Evolutionary conservation across 163 green algal species (phyloP).

Genomic region (Prototheca stagnorum): DNA sequence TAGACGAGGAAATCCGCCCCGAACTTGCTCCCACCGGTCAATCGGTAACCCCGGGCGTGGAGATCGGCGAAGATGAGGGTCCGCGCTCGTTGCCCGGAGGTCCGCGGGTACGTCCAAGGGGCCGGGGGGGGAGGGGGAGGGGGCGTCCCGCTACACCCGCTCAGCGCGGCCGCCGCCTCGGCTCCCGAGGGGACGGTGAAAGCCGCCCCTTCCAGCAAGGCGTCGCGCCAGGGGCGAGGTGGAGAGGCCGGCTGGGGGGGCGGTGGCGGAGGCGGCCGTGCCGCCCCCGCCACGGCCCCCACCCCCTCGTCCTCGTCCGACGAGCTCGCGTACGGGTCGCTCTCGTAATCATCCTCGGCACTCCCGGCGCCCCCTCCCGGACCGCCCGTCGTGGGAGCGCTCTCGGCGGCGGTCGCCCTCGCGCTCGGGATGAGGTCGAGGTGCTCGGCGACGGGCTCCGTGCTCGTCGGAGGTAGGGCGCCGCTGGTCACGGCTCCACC

Average conservation of each 20-base stretch:
- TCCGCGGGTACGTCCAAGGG: constrained; percentile 9
- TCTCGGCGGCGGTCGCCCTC: not conserved
- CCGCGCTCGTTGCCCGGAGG: not conserved
- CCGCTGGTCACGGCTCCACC: too few species aligned
- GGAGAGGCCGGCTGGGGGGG: constrained; percentile 1
- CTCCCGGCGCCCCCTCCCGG: too few species aligned
- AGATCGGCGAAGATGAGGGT: not conserved
- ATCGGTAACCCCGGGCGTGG: not conserved
- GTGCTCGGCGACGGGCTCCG: too few species aligned
- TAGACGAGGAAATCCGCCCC: constrained; percentile 47
- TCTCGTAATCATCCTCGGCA: too few species aligned
- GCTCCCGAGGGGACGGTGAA: too few species aligned
- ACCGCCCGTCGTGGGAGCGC: too few species aligned
- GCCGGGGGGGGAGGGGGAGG: not conserved
- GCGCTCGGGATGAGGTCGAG: not conserved
- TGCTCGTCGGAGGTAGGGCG: too few species aligned
- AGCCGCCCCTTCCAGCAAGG: not conserved
- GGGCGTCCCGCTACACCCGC: not conserved
- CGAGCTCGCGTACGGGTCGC: too few species aligned
- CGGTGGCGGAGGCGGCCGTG: too few species aligned
- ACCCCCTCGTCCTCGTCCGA: too few species aligned
- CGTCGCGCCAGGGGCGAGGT: constrained; percentile 7
- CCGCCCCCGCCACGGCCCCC: too few species aligned
- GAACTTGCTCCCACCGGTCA: constrained; percentile 45
- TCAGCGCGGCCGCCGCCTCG: not conserved